Base-by-base conservation (phyloP, 352 stramenopile genomes). In the Sclerospora graminicola region DNA sequence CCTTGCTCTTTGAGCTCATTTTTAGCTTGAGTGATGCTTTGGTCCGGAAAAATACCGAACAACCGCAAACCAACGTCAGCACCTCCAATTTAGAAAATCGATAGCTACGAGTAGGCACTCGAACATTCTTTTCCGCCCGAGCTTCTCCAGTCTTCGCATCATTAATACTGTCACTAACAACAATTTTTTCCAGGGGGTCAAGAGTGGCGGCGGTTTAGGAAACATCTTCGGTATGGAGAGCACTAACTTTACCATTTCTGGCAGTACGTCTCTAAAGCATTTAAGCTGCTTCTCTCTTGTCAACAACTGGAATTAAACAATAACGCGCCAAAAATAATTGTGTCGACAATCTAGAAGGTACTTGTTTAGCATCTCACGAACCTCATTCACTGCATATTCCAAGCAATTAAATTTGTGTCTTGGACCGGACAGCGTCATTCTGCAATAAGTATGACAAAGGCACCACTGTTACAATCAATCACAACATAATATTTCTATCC, bases 21-120 rank as follows among this genome's bases (percentile, higher is more conserved):
- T n/a, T 62, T 34, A 11, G 40, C 6, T 14, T 66, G 48, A 11
- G 13, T 10, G 16, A 51, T 51, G 13, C 58, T 60, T 54, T 83
- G 69, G 11, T 63, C 55, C 10, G 73, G 69, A 41, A 84, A 82
- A 20, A n/a, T 19, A 60, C 51, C n/a, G 84, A 82, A 42, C 87
- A 87, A 41, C 60, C 62, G 4, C 59, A 64, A 2, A 57, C 44
- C 45, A 35, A 35, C 16, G 30, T 35, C 30, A 35, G 16, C 16
- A 35, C 30, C 16, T 35, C 10, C 9, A 35, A 18, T 18, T 35
- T 35, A 8, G 30, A 19, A 35, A 35, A 35, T 20, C 30, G 30
- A 18, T 16, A 6, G 13, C 30, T 35, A 2, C 10, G n/a, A 2
- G 30, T 35, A n/a, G 16, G 7, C 30, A 19, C 30, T 14, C 13